These are phyloP conservation scores for Gaeumannomyces sp. DNA, from an alignment of 2,329 filamentous ascomycete genomes.

Conservation along the genomic window DNA sequence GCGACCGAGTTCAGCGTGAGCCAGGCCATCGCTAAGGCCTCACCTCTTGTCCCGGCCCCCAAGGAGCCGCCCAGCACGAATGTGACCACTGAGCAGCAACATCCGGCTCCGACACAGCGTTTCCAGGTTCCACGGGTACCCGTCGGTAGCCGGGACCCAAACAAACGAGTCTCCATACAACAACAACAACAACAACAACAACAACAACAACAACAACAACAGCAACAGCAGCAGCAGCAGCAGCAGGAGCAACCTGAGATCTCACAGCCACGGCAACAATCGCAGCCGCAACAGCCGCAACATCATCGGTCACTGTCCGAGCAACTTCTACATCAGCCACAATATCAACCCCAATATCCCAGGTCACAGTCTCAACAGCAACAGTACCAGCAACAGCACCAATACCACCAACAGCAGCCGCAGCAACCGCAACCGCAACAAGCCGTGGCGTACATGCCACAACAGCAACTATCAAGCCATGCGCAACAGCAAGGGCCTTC, in stretches of 20 bases:
- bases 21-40: slow-evolving; percentile 27
- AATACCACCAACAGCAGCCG: slow-evolving; percentile 10
- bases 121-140: slow-evolving; percentile 37
- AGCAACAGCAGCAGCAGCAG: slow-evolving; percentile 9
- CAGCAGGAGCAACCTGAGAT: slow-evolving; percentile 12
- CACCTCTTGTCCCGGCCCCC: slow-evolving; percentile 32
- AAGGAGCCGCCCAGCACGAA: slow-evolving; percentile 34
- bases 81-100: slow-evolving; percentile 28
- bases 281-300: slow-evolving; percentile 13
- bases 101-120: slow-evolving; percentile 16
- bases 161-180: slow-evolving; percentile 10
- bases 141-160: slow-evolving; percentile 26
- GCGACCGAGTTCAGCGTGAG: slow-evolving; percentile 24
- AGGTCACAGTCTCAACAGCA: slow-evolving; percentile 12
- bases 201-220: slow-evolving; percentile 14
- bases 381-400: slow-evolving; percentile 11
- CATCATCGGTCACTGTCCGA: slow-evolving; percentile 3
- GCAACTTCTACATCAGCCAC: slow-evolving; percentile 9
- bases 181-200: slow-evolving; percentile 19
- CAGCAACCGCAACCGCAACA: slow-evolving; percentile 4
- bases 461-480: slow-evolving; percentile 10
- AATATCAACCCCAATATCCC: slow-evolving; percentile 4
- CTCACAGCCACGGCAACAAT: background rate
- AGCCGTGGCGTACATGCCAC: background rate
- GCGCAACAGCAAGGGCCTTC: slow-evolving; percentile 8